A percentile compares a stretch with the other conserved stretches of the same genome.
phyloP scores from a whole-genome alignment of 805 yeast genomes.

The Yarrowia sp. region DNA sequence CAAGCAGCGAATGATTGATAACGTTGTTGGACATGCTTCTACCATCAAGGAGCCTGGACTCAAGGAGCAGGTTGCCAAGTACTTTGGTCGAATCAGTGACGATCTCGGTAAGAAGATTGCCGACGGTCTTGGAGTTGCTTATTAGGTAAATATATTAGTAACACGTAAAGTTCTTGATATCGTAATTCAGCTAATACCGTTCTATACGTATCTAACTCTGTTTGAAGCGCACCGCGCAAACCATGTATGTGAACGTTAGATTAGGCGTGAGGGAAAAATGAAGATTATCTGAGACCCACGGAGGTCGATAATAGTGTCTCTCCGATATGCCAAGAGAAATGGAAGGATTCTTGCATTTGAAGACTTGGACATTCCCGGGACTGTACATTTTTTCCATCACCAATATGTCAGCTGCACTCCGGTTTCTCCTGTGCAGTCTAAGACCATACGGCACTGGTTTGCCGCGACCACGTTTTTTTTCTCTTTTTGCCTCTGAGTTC shows the following conservation, averaged over 20 bases:
- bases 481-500: background rate
- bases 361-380: too few relatives aligned
- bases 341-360: too few relatives aligned
- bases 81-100: conserved; percentile 22
- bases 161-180: background rate
- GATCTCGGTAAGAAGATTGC: conserved; percentile 24
- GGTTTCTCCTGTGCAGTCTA: background rate
- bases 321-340: too few relatives aligned
- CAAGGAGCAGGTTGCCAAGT: conserved; percentile 25
- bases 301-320: too few relatives aligned
- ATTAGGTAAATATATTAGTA: background rate
- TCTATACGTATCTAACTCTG: too few relatives aligned
- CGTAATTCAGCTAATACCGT: too few relatives aligned
- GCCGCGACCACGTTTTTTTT: background rate
- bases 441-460: background rate
- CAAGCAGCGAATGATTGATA: conserved; percentile 23
- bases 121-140: conserved; percentile 6
- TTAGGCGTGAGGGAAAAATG: background rate
- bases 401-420: too few relatives aligned
- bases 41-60: conserved; percentile 22
- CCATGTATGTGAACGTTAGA: conserved; percentile 7
- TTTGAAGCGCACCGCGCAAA: too few relatives aligned
- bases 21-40: conserved; percentile 17
- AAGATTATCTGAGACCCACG: background rate
- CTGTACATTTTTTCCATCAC: too few relatives aligned